Conservation (phyloP, 2,329 filamentous ascomycete species). For the Aspergillus sclerotialis region DNA sequence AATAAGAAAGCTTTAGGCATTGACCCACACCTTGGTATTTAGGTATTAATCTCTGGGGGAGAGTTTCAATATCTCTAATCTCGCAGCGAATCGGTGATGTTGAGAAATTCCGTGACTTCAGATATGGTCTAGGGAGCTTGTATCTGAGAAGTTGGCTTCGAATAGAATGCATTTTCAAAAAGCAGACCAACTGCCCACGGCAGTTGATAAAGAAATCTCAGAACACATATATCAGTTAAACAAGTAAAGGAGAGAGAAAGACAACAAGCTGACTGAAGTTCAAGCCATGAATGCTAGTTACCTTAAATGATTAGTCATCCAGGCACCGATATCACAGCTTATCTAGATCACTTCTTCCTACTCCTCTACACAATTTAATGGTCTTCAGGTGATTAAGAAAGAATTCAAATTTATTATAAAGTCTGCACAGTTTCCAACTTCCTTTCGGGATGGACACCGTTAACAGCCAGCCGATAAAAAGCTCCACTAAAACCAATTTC, state of each 20-base stretch:
- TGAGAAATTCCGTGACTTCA: constrained; percentile 33
- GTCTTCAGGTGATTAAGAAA: no score
- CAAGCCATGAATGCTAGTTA: no score
- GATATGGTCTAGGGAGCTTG: constrained; percentile 5
- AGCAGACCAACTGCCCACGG: no score
- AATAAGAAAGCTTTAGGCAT: constrained; percentile 2
- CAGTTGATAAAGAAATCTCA: not conserved
- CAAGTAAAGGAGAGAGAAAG: not conserved
- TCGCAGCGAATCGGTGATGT: constrained; percentile 32
- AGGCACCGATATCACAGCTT: no score
- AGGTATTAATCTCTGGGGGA: constrained; percentile 51
- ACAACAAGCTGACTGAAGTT: not conserved
- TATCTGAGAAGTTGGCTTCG: constrained; percentile 8
- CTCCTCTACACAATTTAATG: no score
- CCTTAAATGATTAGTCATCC: no score
- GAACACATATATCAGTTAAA: not conserved
- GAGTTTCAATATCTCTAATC: constrained; percentile 37
- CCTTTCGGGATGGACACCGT: no score
- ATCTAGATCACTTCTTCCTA: no score
- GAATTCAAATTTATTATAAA: no score
- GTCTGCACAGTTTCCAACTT: no score
- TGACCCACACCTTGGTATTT: constrained; percentile 53
- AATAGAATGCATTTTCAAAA: constrained; percentile 15
- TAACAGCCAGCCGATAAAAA: no score
- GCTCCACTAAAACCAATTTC: no score